Evolutionary conservation across 1,284 basidiomycete species (phyloP).

Genomic region (Puccinia brachypodii): DNA sequence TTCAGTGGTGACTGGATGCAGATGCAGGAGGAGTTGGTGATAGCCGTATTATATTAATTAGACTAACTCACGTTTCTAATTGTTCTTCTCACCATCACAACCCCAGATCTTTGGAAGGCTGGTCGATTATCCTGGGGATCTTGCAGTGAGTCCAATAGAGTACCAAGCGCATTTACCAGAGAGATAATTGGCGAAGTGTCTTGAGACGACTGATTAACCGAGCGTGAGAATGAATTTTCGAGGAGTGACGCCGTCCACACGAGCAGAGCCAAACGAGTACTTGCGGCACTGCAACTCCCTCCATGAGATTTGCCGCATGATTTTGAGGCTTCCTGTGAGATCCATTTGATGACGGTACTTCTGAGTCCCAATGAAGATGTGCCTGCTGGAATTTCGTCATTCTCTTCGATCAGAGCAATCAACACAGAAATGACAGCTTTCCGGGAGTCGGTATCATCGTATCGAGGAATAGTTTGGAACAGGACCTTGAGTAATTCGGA

Average conservation of each 20-base stretch:
- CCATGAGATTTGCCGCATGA: conserved; percentile 28
- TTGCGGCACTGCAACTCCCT: conserved; percentile 15
- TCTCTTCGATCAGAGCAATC: conserved; percentile 28
- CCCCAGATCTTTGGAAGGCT: conserved; percentile 27
- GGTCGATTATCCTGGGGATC: conserved; percentile 37
- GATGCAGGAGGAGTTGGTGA: not conserved
- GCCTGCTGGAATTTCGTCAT: not conserved
- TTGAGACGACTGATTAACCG: not conserved
- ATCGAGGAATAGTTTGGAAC: conserved; percentile 46
- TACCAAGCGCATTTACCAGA: conserved; percentile 24
- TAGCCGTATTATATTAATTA: not conserved
- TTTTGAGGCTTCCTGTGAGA: conserved; percentile 39
- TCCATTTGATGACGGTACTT: conserved; percentile 41
- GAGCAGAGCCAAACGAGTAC: conserved; percentile 45
- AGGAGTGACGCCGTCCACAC: conserved; percentile 38
- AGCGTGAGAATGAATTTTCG: not conserved
- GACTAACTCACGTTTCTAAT: conserved; percentile 42
- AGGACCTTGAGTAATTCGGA: conserved; percentile 42
- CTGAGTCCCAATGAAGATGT: not conserved
- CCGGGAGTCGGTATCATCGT: conserved; percentile 43
- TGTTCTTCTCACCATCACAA: conserved; percentile 42
- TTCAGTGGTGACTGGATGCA: not conserved
- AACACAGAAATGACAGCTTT: conserved; percentile 38
- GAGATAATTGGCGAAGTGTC: not conserved
- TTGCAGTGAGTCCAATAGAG: conserved; percentile 27